Evolutionary conservation across 306 rosid species (phyloP).

Genomic region (peach (Prunus persica)): DNA sequence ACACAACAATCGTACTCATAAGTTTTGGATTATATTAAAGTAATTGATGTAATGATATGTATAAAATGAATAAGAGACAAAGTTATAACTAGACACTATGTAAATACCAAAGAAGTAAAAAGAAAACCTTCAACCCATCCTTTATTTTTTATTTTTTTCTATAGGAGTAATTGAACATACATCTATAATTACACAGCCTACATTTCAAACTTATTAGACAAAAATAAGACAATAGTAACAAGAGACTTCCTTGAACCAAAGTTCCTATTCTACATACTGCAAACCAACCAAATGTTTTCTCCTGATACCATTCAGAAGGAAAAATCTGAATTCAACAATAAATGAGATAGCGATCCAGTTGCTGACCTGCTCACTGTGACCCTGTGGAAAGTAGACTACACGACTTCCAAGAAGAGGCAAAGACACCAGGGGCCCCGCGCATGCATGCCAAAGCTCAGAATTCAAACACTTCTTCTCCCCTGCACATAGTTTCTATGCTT

Average conservation of each 20-base stretch:
- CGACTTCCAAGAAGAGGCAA: conserved; percentile 68
- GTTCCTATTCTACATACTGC: neutral
- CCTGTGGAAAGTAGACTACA: conserved; percentile 73
- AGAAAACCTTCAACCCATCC: neutral
- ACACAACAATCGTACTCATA: neutral
- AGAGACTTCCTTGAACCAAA: neutral
- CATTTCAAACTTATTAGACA: neutral
- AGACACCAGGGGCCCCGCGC: conserved; percentile 77
- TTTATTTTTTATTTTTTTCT: neutral
- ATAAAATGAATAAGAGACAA: neutral
- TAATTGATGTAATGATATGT: neutral
- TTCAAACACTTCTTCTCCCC: conserved; percentile 68
- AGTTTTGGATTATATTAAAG: neutral
- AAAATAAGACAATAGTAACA: neutral
- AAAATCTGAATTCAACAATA: neutral
- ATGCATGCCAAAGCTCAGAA: conserved; percentile 80
- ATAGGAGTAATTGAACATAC: neutral
- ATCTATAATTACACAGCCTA: neutral
- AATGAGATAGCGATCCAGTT: conserved; percentile 3
- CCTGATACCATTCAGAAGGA: neutral
- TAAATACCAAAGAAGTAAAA: neutral
- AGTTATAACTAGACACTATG: neutral
- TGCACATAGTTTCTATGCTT: conserved; percentile 25
- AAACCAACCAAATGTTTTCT: neutral
- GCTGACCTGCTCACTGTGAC: conserved; percentile 75